Evolutionary conservation across 2,329 filamentous ascomycete genomes (phyloP).

Genomic region (Hirsutella thompsonii): DNA sequence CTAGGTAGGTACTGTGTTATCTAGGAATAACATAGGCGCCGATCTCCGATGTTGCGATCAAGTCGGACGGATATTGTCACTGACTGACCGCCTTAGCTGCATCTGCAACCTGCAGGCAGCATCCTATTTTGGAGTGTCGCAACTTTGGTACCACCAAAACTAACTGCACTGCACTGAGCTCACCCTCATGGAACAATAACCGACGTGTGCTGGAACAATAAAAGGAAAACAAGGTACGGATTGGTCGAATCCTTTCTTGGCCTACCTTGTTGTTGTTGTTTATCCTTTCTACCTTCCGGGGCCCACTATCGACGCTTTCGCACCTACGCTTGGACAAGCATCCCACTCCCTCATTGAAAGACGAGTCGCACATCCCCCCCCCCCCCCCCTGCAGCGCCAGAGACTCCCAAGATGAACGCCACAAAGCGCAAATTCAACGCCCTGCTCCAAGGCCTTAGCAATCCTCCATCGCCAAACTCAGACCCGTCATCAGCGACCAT

Average conservation of each 20-base stretch:
- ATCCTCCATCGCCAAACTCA: constrained; percentile 11
- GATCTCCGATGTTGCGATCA: constrained; percentile 5
- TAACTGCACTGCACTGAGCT: too few species aligned
- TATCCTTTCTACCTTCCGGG: too few species aligned
- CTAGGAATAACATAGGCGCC: constrained; percentile 6
- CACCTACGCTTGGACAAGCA: background rate
- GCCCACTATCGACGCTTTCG: too few species aligned
- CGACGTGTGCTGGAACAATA: too few species aligned
- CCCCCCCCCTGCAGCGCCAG: background rate
- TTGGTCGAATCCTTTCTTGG: too few species aligned
- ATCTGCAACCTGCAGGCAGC: too few species aligned
- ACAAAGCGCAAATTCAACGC: constrained; percentile 78
- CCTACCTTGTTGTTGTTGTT: too few species aligned
- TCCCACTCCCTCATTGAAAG: background rate
- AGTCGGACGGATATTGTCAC: background rate
- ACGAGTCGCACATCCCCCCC: too few species aligned
- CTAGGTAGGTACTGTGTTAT: constrained; percentile 8
- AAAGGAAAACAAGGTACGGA: too few species aligned
- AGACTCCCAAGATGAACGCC: constrained; percentile 43
- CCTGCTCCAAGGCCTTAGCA: constrained; percentile 54
- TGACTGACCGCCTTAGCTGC: background rate
- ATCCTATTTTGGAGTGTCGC: too few species aligned
- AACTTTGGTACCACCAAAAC: too few species aligned
- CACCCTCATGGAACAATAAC: too few species aligned
- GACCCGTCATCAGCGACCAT: constrained; percentile 7